These are phyloP conservation scores for Raddia guianensis DNA, from an alignment of 176 grass and related monocot species.

Conservation along the genomic window DNA sequence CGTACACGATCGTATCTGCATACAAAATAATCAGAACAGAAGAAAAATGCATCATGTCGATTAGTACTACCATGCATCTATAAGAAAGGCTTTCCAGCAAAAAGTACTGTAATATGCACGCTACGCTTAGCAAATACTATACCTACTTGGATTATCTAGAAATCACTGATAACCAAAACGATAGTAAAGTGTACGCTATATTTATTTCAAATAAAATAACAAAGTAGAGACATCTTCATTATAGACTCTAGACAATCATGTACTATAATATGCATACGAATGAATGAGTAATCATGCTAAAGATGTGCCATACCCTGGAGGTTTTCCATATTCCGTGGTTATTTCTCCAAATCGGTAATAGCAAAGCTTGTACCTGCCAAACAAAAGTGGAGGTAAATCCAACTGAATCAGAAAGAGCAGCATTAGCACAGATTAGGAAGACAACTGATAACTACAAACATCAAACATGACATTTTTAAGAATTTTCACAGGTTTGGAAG, in stretches of 20 bases:
- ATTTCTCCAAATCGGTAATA: constrained; percentile 98
- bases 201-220: constrained; percentile 25
- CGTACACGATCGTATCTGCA: constrained; percentile 88
- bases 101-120: not conserved
- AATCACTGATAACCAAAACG: not conserved
- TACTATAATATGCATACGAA: constrained; percentile 34
- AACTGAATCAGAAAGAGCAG: not conserved
- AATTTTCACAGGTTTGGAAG: constrained; percentile 1
- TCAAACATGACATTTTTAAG: not conserved
- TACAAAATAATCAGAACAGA: constrained; percentile 25
- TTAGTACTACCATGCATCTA: constrained; percentile 22
- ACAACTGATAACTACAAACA: not conserved
- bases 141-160: constrained; percentile 10
- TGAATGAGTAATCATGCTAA: constrained; percentile 6
- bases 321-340: constrained; percentile 94
- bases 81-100: not conserved
- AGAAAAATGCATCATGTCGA: not conserved
- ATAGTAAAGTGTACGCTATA: not conserved
- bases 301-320: constrained; percentile 70
- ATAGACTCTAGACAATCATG: constrained; percentile 14
- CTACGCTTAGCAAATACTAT: not conserved
- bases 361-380: constrained; percentile 92
- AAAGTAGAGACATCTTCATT: not conserved
- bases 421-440: not conserved
- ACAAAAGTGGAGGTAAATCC: constrained; percentile 14